Conservation (phyloP, 768 basidiomycete species). For the Suillus spraguei region DNA sequence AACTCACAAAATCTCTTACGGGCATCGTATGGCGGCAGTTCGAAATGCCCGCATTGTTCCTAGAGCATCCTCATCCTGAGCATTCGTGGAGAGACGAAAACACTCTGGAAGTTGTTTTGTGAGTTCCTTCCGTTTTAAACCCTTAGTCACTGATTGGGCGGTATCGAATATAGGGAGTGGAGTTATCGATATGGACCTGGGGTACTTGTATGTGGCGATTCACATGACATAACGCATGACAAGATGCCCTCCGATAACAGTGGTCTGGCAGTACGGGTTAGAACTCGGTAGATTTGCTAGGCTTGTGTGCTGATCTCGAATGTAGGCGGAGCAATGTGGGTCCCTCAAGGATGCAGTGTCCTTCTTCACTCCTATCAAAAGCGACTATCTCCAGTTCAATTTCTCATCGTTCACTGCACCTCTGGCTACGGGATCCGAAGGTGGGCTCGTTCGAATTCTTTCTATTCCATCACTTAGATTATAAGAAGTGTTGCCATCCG, state of each 20-base stretch:
- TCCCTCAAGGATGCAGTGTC: background rate
- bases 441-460: background rate
- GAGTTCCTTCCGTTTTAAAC: conserved; percentile 8
- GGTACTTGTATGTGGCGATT: background rate
- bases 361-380: background rate
- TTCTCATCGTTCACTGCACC: too few relatives aligned
- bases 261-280: background rate
- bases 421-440: background rate
- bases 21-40: conserved; percentile 31
- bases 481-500: background rate
- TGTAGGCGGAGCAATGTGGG: conserved; percentile 2
- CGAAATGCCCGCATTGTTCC: conserved; percentile 28
- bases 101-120: conserved; percentile 26
- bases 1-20: conserved; percentile 21
- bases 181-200: background rate
- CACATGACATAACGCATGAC: background rate
- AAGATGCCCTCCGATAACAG: background rate
- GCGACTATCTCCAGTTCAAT: background rate
- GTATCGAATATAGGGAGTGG: conserved; percentile 3
- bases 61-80: conserved; percentile 15
- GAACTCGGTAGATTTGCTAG: background rate
- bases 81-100: conserved; percentile 23
- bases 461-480: background rate
- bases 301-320: background rate
- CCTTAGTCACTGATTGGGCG: background rate